Percentiles rank a stretch among this genome's conserved stretches.
Conservation (phyloP, 306 rosid genomes). For the Sindora glabra region DNA sequence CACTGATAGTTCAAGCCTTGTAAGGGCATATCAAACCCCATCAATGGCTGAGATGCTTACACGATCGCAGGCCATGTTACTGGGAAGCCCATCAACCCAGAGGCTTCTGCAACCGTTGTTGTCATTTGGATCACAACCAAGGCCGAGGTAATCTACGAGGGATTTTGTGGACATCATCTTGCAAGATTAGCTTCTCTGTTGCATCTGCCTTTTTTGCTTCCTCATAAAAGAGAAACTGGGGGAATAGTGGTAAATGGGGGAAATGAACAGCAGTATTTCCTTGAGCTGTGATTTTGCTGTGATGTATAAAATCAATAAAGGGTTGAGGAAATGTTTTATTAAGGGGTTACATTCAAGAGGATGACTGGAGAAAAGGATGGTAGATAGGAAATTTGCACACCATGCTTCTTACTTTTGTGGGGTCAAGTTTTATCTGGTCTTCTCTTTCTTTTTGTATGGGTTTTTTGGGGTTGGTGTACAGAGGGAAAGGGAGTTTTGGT, state of each 20-base stretch:
- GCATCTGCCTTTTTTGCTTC: slow-evolving; percentile 28
- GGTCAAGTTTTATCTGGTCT: slow-evolving; percentile 21
- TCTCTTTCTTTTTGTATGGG: slow-evolving; percentile 24
- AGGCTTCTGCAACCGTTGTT: slow-evolving; percentile 72
- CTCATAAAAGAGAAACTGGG: slow-evolving; percentile 13
- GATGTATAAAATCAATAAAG: slow-evolving; percentile 65
- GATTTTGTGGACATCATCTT: slow-evolving; percentile 21
- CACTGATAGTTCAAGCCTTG: slow-evolving; percentile 78
- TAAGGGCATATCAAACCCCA: slow-evolving; percentile 89
- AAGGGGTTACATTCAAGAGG: slow-evolving; percentile 36
- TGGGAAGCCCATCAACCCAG: slow-evolving; percentile 80
- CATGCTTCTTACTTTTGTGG: slow-evolving; percentile 39
- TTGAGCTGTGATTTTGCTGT: slow-evolving; percentile 56
- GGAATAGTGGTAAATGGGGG: slow-evolving; percentile 39
- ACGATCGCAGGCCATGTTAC: slow-evolving; percentile 77
- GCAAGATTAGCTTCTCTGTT: slow-evolving; percentile 23
- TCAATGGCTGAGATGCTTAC: slow-evolving; percentile 95
- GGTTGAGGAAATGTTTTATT: slow-evolving; percentile 41
- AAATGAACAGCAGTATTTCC: slow-evolving; percentile 28
- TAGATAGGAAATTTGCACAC: slow-evolving; percentile 42
- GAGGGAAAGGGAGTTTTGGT: slow-evolving; percentile 38
- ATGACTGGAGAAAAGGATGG: slow-evolving; percentile 28
- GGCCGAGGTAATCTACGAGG: slow-evolving; percentile 54
- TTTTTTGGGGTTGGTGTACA: slow-evolving; percentile 67
- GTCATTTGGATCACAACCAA: slow-evolving; percentile 61